Conservation (phyloP, 441 rosid species). For the Euphorbia celastroides region DNA sequence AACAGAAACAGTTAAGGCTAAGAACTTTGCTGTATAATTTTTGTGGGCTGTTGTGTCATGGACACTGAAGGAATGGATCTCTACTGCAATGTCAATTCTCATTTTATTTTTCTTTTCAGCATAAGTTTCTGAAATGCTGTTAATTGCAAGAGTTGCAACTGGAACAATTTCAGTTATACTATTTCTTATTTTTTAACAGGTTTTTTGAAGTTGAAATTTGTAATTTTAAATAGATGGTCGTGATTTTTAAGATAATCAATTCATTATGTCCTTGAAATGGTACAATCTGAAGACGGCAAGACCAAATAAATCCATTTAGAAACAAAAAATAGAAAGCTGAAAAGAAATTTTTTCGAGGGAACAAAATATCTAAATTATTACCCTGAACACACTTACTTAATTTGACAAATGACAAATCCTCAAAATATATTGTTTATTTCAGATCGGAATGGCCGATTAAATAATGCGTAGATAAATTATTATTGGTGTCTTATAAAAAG, state of each 20-base stretch:
- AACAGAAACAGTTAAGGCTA: no score
- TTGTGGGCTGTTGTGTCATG: no score
- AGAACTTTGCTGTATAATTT: no score
- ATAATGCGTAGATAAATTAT: no score
- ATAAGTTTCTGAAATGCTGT: neutral
- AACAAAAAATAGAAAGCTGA: neutral
- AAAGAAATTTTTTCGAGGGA: neutral
- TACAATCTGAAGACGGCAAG: neutral
- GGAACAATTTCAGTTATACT: neutral
- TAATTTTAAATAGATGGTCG: no score
- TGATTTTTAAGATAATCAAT: neutral
- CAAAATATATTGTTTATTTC: no score
- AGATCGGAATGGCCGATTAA: no score
- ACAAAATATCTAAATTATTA: no score
- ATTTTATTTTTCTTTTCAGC: neutral
- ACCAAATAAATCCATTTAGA: neutral
- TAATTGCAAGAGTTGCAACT: neutral
- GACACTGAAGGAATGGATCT: no score
- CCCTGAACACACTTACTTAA: no score
- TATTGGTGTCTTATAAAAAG: no score
- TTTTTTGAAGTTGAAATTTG: neutral
- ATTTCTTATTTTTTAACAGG: neutral
- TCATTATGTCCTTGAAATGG: neutral
- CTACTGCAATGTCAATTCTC: neutral
- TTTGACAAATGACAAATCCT: no score